Base-by-base conservation (phyloP, 805 yeast genomes). In the Wickerhamomyces ciferrii region DNA sequence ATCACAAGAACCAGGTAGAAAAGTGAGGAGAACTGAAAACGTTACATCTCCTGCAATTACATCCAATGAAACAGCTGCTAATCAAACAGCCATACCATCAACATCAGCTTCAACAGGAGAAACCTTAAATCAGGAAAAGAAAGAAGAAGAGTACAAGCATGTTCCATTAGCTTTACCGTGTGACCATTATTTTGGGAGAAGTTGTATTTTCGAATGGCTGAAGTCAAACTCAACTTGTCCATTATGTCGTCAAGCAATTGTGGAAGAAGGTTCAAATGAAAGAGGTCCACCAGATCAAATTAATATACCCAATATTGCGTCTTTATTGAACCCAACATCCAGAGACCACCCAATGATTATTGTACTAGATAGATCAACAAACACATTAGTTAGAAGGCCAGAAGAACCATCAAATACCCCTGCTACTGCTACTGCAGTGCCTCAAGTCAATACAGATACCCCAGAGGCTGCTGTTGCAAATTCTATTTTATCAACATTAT, bases 151-250 rank as follows among this genome's bases (percentile, higher is more conserved):
- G n/a, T 75, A 68, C 53, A 57, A 61, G 7, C 97, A 94, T 61
- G 63, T 74, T 4, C 85, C 97, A 0, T 72, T 86, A 1, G 69
- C 75, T 48, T 71, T 92, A 76, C 94, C 96, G 0, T 92, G 99
- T 63, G 81, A 81, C 9, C 99, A 92, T 60, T 60, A 81, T 0
- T 92, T 94, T 70, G 98, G 99, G 7, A 75, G 82, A 50, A 76
- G 79, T n/a, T 92, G 99, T 68, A 69, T 90, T 21, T 77, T 72
- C 48, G 87, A 84, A 55, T 92, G 99, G 99, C 76, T 92, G 43
- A 76, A 75, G 49, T 68, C 77, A 21, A 82, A 85, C 55, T 75
- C 79, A 27, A 79, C 88, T 2, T 91, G 98, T 62, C 99, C 99
- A 0, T 66, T 92, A 41, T 92, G 99, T 62, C 79, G 98, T 48